Evolutionary conservation across 1,139 yeast species (phyloP).

Genomic region (Zygosaccharomyces pseudobailii): DNA sequence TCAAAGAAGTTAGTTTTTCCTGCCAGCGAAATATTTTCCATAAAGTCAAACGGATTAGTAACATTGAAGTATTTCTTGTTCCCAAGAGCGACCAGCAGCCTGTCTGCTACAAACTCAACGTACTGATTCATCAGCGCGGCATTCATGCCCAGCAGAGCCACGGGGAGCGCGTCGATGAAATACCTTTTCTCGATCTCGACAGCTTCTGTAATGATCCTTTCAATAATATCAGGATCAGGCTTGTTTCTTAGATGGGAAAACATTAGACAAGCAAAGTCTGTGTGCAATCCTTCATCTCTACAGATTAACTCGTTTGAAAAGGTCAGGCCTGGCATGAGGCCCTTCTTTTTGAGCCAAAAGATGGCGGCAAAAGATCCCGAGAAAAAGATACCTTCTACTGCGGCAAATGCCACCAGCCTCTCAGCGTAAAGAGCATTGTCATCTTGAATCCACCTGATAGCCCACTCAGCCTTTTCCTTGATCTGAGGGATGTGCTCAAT

Average conservation of each 20-base stretch:
- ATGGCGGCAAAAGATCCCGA: constrained; percentile 97
- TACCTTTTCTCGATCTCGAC: constrained; percentile 91
- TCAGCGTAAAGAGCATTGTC: constrained; percentile 85
- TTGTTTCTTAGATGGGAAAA: constrained; percentile 90
- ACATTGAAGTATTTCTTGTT: constrained; percentile 83
- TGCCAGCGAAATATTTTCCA: constrained; percentile 96
- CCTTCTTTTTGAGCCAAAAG: constrained; percentile 97
- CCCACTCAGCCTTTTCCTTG: constrained; percentile 97
- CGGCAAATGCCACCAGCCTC: constrained; percentile 96
- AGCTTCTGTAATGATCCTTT: constrained; percentile 88
- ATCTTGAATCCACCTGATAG: constrained; percentile 90
- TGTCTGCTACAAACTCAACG: constrained; percentile 96
- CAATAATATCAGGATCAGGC: constrained; percentile 73
- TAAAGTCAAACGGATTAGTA: constrained; percentile 93
- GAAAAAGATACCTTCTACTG: constrained; percentile 98
- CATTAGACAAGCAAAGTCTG: constrained; percentile 94
- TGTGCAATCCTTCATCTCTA: constrained; percentile 97
- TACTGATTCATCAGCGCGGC: constrained; percentile 90
- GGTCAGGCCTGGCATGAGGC: constrained; percentile 96
- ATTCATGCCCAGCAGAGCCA: constrained; percentile 90
- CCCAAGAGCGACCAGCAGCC: constrained; percentile 84
- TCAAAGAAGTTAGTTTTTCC: constrained; percentile 99
- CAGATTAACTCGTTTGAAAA: constrained; percentile 95
- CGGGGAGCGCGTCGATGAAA: constrained; percentile 91
- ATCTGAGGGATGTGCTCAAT: constrained; percentile 92